Evolutionary conservation across 108 stramenopile genomes (phyloP).

Genomic region (Skeletonema potamos): DNA sequence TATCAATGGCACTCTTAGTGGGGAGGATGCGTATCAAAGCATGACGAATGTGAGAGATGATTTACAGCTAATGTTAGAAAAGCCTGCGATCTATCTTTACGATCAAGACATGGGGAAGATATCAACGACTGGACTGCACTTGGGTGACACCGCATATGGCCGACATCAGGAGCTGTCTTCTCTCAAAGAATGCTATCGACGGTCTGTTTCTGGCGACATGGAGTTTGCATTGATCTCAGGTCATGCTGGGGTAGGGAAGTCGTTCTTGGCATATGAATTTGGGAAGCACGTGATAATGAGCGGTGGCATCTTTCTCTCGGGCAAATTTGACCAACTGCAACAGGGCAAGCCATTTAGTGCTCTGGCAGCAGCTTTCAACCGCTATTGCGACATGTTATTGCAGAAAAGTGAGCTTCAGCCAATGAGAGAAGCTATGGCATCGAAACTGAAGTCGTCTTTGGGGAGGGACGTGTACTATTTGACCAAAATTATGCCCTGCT

Average conservation of each 20-base stretch:
- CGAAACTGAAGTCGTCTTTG: no score
- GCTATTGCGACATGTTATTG: slow-evolving; percentile 1
- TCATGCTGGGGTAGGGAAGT: slow-evolving; percentile 24
- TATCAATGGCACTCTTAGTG: slow-evolving; percentile 4
- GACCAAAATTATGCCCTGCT: no score
- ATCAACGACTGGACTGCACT: slow-evolving; percentile 2
- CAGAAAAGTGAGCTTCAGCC: no score
- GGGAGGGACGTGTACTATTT: no score
- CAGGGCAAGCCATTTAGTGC: slow-evolving; percentile 28
- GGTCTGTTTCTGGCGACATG: background rate
- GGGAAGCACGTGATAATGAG: background rate
- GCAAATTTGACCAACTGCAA: slow-evolving; percentile 29
- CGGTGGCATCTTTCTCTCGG: slow-evolving; percentile 14
- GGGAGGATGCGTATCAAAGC: slow-evolving; percentile 6
- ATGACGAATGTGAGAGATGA: background rate
- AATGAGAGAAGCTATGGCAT: no score
- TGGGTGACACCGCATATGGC: background rate
- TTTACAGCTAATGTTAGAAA: slow-evolving; percentile 11
- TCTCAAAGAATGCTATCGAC: slow-evolving; percentile 7
- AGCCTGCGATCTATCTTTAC: slow-evolving; percentile 2
- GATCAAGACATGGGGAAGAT: slow-evolving; percentile 15
- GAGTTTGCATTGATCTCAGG: slow-evolving; percentile 24
- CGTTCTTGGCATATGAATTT: slow-evolving; percentile 11
- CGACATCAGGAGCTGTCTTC: background rate
- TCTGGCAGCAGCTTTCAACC: slow-evolving; percentile 29